These are phyloP conservation scores for Adiantum capillusveneris DNA, from an alignment of 75 land plant species.

Conservation along the genomic window DNA sequence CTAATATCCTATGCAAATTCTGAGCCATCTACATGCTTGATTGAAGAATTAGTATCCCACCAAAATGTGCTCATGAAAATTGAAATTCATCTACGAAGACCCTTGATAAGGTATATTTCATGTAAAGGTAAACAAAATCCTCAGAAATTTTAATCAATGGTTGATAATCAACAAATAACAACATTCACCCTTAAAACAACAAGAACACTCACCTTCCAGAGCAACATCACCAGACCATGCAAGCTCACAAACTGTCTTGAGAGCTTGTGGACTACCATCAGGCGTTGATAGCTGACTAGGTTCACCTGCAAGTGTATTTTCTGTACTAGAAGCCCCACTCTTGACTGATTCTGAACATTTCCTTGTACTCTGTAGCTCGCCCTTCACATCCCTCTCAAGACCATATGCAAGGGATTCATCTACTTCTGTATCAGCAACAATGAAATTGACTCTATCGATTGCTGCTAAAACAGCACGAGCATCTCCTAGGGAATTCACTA, in stretches of 20 bases:
- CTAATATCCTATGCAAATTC: too few species aligned
- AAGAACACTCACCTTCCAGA: slow-evolving; percentile 52
- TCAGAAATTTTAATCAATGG: too few species aligned
- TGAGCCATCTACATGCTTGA: too few species aligned
- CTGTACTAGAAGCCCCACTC: not conserved
- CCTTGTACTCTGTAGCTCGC: slow-evolving; percentile 22
- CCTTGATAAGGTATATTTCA: too few species aligned
- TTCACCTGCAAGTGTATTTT: too few species aligned
- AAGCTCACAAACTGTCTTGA: slow-evolving; percentile 39
- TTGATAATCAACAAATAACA: too few species aligned
- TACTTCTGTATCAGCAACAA: slow-evolving; percentile 50
- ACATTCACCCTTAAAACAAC: too few species aligned
- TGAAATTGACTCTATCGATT: slow-evolving; percentile 67
- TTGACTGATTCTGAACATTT: slow-evolving; percentile 15
- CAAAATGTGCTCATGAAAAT: too few species aligned
- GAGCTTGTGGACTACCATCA: slow-evolving; percentile 26
- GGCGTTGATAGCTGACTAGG: slow-evolving; percentile 2
- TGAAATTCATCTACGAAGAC: too few species aligned
- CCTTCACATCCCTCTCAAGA: slow-evolving; percentile 53
- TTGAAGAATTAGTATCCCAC: too few species aligned
- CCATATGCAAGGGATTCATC: slow-evolving; percentile 83
- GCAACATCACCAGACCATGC: slow-evolving; percentile 82
- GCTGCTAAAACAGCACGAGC: slow-evolving; percentile 72
- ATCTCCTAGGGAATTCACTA: slow-evolving; percentile 89
- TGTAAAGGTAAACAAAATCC: too few species aligned